Base-by-base conservation (phyloP, 192 early-diverging fungal genomes). In the Backusella westeae region DNA sequence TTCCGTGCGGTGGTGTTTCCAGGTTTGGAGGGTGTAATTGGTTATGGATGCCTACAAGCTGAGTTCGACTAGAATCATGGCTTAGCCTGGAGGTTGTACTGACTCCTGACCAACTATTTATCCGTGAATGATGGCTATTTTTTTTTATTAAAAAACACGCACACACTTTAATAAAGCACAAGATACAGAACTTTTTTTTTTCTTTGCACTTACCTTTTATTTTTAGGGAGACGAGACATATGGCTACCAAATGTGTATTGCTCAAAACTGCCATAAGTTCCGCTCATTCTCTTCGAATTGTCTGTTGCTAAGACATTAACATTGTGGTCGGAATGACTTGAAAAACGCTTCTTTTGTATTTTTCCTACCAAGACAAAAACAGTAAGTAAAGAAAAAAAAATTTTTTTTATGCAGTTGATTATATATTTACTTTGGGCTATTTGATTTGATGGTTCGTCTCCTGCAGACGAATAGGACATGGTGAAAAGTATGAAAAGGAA, bases 1-100 rank as follows among this genome's bases (percentile, higher is more conserved):
- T 41, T 21, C 52, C 68, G 32, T 74, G 68, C 5, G 78, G 78
- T 10, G 73, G 63, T 34, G 35, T 35, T 26, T 63, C 41, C 29
- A 44, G 10, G 23, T 21, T 71, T 44, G 38, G 19, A 17, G 69
- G 69, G n/a, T 71, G 41, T 12, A 39, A 38, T 39, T 69, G 68
- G 19, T 69, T 69, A n/a, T 69, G 68, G 21, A 69, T 69, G 7
- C 68, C 68, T 38, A 69, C 36, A 12, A 69, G 36, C 4, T 39
- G 68, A 69, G 68, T 9, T 38, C 36, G n/a, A 12, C 41, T 69
- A 10, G 36, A 69, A 23, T 69, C 68, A 69, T 69, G 68, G 36
- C 34, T 39, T 69, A 39, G 19, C 9, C 19, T 59, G 9, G 56
- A 59, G 10, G 56, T 59, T 23, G 21, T 41, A 36, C 34, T 69